These are phyloP conservation scores for Colletotrichum theobromicola DNA, from an alignment of 2,329 filamentous ascomycete species.

Conservation along the genomic window DNA sequence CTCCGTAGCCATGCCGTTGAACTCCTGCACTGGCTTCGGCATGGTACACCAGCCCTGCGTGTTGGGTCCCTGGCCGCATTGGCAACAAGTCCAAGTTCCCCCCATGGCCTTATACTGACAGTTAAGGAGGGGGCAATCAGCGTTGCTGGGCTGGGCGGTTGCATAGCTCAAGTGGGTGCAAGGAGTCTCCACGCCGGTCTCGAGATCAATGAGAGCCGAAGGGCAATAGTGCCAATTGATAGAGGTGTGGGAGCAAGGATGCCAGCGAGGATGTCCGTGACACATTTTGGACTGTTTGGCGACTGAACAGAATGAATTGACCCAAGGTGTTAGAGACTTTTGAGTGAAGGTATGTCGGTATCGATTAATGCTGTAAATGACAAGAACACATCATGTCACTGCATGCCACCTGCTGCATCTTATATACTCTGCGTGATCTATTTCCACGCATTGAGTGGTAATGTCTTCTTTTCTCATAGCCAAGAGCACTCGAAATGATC, in stretches of 20 bases:
- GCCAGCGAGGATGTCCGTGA: conserved; percentile 57
- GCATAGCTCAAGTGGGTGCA: conserved; percentile 55
- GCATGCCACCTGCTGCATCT: neutral
- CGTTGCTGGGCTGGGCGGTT: conserved; percentile 45
- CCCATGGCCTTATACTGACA: conserved; percentile 56
- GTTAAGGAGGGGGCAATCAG: conserved; percentile 53
- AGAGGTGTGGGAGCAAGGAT: conserved; percentile 59
- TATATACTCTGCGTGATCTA: conserved; percentile 1
- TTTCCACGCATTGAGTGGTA: neutral
- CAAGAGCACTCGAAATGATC: neutral
- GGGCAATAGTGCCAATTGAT: conserved; percentile 62
- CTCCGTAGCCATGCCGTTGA: conserved; percentile 36
- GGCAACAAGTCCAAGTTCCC: conserved; percentile 59
- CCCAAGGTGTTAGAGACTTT: too few relatives aligned
- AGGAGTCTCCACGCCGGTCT: conserved; percentile 54
- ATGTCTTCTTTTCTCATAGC: neutral
- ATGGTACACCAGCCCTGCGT: conserved; percentile 58
- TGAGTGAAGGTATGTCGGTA: neutral
- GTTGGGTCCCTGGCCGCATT: conserved; percentile 57
- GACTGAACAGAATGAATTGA: neutral
- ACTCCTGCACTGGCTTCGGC: conserved; percentile 34
- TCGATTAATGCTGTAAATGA: neutral
- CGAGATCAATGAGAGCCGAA: conserved; percentile 50
- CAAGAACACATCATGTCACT: neutral
- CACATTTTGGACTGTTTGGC: conserved; percentile 47